Evolutionary conservation across 2,329 filamentous ascomycete genomes (phyloP), one percentile per base, ranked within the genome.

Genomic region (Pyricularia sp.): DNA sequence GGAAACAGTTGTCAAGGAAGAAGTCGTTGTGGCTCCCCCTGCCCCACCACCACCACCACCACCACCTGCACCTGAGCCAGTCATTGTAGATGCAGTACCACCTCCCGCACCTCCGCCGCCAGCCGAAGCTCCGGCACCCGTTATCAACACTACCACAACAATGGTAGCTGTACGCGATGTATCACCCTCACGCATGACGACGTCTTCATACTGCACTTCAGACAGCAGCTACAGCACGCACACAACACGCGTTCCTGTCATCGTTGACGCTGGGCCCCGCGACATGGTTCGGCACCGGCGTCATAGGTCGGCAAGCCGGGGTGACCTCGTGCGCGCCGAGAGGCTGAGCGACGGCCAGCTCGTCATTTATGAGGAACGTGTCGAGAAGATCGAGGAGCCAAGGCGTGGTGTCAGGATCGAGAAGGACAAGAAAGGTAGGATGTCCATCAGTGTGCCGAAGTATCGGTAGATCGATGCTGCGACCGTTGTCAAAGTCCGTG

Each of bases 401-500:
- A 80, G 80, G 75, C 85, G 81, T 77, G 86, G 86, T 68, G 82
- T 91, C 71, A 84, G 90, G 74, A 88, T 97, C 75, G 91, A 93
- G 81, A 93, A 91, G 84, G 93, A 97, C 82, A 90, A 90, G 84
- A 95, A 92, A 93, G 93, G 94, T 96, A 95, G 90, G 91, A 89
- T 95, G 88, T 88, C 89, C 84, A 89, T 94, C 82, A 92, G 91
- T 83, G 86, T 92, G 80, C 91, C 91, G 76, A 88, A 89, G 82
- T 85, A 88, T 80, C 86, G 83, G 80, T 85, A 69, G 80, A 84
- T 50, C 42, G 42, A 50, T 50, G 42, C 42, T 50, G 42, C 42
- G 42, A 50, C 42, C 42, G 42, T 50, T 50, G 42, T 50, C 42
- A 50, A 50, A 50, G 42, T 50, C 20, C 42, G 42, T 50, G 17